phyloP scores from a whole-genome alignment of 192 early-diverging fungal species.

The Backusella parvicylindrica region DNA sequence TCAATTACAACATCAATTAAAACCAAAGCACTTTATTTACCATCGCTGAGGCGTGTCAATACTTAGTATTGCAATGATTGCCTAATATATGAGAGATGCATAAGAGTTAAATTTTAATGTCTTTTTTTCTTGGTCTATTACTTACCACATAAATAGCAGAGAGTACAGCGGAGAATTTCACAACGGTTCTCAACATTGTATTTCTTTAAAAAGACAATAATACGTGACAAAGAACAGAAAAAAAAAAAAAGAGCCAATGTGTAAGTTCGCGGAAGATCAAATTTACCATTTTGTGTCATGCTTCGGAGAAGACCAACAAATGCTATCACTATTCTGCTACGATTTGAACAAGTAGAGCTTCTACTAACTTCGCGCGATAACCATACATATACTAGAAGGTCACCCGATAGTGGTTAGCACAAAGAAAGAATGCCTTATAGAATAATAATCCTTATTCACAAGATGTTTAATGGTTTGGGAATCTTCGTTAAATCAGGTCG shows the following conservation, averaged over 20 bases:
- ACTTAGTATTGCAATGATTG: slow-evolving; percentile 5
- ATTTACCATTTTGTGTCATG: neutral
- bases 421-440: no score
- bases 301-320: neutral
- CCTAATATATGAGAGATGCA: neutral
- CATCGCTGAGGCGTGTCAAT: slow-evolving; percentile 22
- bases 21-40: neutral
- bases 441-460: no score
- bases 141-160: neutral
- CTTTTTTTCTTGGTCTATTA: neutral
- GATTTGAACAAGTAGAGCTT: no score
- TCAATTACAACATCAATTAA: neutral
- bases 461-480: no score
- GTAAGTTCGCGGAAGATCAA: neutral
- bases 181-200: neutral
- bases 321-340: no score
- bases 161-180: neutral
- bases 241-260: neutral
- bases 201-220: neutral
- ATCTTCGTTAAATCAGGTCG: no score
- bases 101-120: neutral
- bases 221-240: neutral
- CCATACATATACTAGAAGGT: no score
- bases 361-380: no score
- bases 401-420: no score